Evolutionary conservation across 345 rosid species (phyloP).

Genomic region (Salix arbutifolia): DNA sequence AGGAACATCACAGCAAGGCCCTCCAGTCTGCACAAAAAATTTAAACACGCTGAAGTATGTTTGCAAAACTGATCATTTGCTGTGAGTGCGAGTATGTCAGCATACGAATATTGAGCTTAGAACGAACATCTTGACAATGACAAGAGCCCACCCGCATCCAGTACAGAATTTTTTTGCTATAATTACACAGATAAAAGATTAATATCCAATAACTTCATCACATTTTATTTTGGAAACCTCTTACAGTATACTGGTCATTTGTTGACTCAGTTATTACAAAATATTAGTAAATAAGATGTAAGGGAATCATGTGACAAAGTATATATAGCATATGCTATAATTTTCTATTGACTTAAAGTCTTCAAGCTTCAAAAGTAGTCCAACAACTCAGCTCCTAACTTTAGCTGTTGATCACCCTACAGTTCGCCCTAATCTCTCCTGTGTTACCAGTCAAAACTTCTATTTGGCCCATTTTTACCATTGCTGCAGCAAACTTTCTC

Average conservation of each 20-base stretch:
- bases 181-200: no score
- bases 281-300: background rate
- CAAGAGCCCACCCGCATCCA: no score
- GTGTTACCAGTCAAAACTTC: conserved; percentile 12
- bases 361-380: background rate
- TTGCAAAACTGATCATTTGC: background rate
- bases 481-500: conserved; percentile 23
- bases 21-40: background rate
- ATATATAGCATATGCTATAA: background rate
- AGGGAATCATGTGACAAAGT: background rate
- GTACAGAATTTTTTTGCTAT: no score
- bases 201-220: no score
- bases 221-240: no score
- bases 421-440: conserved; percentile 21
- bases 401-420: conserved; percentile 17
- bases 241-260: no score
- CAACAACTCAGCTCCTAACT: background rate
- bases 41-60: background rate
- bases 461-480: conserved; percentile 25
- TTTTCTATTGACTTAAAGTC: background rate
- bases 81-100: background rate
- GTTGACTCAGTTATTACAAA: no score
- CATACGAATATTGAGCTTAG: background rate
- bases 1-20: background rate
- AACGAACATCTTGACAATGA: no score